Percentiles rank a stretch among this genome's conserved stretches.
phyloP scores from a whole-genome alignment of 164 flowering plant genomes.

The Sedum album region DNA sequence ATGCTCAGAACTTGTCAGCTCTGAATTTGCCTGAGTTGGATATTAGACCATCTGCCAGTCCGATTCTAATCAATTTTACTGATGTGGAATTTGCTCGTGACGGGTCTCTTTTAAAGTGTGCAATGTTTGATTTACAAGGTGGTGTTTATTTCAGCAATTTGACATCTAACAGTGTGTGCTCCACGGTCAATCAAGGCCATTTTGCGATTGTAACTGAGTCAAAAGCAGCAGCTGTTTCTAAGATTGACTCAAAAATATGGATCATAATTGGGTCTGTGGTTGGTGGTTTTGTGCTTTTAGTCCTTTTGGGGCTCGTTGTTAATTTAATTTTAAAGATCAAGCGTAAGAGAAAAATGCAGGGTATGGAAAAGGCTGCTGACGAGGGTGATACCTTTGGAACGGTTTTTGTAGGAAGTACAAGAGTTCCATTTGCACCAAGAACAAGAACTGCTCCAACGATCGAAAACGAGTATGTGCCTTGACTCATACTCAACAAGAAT shows the following conservation, averaged over 20 bases:
- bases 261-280: constrained; percentile 50
- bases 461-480: constrained; percentile 31
- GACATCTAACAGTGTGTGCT: constrained; percentile 38
- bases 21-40: constrained; percentile 44
- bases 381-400: constrained; percentile 53
- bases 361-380: constrained; percentile 73
- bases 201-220: constrained; percentile 59
- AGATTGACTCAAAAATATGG: constrained; percentile 34
- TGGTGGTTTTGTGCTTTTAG: constrained; percentile 44
- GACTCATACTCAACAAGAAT: too few relatives aligned
- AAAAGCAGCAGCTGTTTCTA: constrained; percentile 25
- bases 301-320: constrained; percentile 27
- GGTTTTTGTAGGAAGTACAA: constrained; percentile 36
- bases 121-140: constrained; percentile 56
- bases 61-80: constrained; percentile 40
- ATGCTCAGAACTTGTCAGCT: constrained; percentile 54
- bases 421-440: constrained; percentile 45
- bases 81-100: constrained; percentile 24
- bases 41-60: constrained; percentile 29
- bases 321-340: constrained; percentile 32
- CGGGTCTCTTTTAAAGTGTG: constrained; percentile 45
- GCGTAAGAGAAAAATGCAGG: constrained; percentile 38
- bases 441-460: constrained; percentile 49
- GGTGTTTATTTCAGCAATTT: constrained; percentile 32
- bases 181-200: constrained; percentile 52